Conservation (phyloP, 2,329 filamentous ascomycete species). For the Colletotrichum sp. region DNA sequence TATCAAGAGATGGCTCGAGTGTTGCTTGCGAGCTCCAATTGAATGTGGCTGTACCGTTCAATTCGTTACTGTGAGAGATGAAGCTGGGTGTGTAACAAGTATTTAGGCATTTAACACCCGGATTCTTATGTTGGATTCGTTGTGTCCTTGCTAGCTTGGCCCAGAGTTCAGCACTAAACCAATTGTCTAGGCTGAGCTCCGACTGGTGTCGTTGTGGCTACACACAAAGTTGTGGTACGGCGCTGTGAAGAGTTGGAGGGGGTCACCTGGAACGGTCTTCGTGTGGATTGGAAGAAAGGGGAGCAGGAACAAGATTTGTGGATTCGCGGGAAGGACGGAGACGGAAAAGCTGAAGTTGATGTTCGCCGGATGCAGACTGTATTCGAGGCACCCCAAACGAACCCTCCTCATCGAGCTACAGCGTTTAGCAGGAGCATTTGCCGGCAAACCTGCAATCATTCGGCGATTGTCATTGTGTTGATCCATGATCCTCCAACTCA, state of each 20-base stretch:
- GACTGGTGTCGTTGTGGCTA: background rate
- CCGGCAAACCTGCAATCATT: background rate
- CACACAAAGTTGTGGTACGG: background rate
- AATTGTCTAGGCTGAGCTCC: background rate
- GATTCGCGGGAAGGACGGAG: background rate
- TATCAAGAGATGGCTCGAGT: background rate
- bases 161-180: background rate
- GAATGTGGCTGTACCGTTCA: background rate
- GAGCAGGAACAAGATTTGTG: background rate
- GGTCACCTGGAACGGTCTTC: background rate
- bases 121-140: background rate
- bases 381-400: slow-evolving; percentile 3
- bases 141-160: background rate
- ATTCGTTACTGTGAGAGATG: background rate
- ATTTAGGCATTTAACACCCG: background rate
- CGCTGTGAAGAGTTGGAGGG: background rate
- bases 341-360: slow-evolving; percentile 6
- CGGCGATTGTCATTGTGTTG: background rate
- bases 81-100: background rate
- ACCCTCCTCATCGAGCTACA: background rate
- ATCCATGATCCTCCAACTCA: slow-evolving; percentile 10
- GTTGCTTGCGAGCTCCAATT: background rate
- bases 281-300: background rate
- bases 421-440: background rate
- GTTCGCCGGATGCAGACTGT: slow-evolving; percentile 16